Conservation (phyloP, 805 yeast species). For the Saturnispora besseyi region DNA sequence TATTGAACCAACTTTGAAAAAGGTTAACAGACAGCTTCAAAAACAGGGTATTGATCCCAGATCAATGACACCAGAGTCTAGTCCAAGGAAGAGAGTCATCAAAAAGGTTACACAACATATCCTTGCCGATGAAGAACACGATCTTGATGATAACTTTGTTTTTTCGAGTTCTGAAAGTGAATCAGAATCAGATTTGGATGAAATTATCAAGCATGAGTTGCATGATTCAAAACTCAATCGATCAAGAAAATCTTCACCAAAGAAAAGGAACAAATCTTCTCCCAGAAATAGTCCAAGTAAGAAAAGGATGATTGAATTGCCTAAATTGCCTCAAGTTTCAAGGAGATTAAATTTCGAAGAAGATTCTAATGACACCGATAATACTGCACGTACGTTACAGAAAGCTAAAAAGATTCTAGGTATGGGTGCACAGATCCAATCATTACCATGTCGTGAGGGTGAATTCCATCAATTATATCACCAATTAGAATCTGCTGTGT, state of each 20-base stretch:
- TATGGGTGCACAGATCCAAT: slow-evolving; percentile 32
- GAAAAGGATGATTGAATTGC: neutral
- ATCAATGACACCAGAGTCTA: neutral
- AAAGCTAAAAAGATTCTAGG: slow-evolving; percentile 34
- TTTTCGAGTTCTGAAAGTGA: slow-evolving; percentile 6
- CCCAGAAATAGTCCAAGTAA: neutral
- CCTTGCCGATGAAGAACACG: slow-evolving; percentile 9
- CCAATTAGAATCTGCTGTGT: slow-evolving; percentile 63
- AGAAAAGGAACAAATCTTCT: neutral
- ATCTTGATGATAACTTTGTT: slow-evolving; percentile 13
- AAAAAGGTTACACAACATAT: slow-evolving; percentile 2
- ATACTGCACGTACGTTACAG: slow-evolving; percentile 21
- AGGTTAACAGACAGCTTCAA: slow-evolving; percentile 2
- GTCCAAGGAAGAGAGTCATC: slow-evolving; percentile 1
- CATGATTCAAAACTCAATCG: neutral
- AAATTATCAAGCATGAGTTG: slow-evolving; percentile 2
- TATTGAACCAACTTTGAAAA: slow-evolving; percentile 21
- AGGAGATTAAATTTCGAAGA: slow-evolving; percentile 6
- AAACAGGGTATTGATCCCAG: slow-evolving; percentile 15
- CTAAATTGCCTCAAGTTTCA: slow-evolving; percentile 11
- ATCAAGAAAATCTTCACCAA: neutral
- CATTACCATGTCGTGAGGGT: slow-evolving; percentile 78
- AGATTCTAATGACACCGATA: slow-evolving; percentile 7
- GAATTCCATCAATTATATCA: slow-evolving; percentile 67
- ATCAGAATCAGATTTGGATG: slow-evolving; percentile 7